phyloP scores from a whole-genome alignment of 2,329 filamentous ascomycete species.

The Emmonsiellopsis sp. region DNA sequence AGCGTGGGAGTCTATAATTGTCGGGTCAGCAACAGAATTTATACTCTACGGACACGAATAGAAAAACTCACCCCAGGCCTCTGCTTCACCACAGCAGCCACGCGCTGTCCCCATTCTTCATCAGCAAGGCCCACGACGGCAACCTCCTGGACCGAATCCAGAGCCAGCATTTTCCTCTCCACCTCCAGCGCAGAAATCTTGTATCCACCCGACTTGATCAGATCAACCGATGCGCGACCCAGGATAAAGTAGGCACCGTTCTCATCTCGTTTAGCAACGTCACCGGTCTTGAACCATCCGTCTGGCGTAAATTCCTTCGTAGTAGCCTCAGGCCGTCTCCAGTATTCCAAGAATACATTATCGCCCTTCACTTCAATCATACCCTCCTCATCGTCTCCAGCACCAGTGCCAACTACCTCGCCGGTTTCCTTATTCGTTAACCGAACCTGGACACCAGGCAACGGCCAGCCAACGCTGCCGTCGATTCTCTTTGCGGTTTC shows the following conservation, averaged over 20 bases:
- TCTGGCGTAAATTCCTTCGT: conserved; percentile 38
- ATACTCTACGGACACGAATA: background rate
- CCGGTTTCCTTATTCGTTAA: conserved; percentile 35
- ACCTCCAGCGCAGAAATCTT: conserved; percentile 49
- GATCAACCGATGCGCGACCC: conserved; percentile 43
- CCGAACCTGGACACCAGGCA: conserved; percentile 40
- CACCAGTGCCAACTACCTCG: conserved; percentile 13
- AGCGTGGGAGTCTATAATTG: conserved; percentile 12
- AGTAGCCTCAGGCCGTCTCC: conserved; percentile 37
- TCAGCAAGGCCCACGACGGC: conserved; percentile 47
- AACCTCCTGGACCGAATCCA: conserved; percentile 43
- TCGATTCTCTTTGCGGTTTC: conserved; percentile 33
- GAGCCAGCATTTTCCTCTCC: conserved; percentile 43
- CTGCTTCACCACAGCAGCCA: conserved; percentile 44
- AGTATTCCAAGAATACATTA: conserved; percentile 36
- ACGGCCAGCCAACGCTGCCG: conserved; percentile 41
- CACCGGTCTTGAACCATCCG: conserved; percentile 43
- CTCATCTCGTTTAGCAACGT: conserved; percentile 30
- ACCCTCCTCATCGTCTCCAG: conserved; percentile 27
- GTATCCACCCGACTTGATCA: conserved; percentile 49
- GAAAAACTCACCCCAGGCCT: conserved; percentile 23
- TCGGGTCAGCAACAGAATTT: background rate
- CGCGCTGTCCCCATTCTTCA: conserved; percentile 47
- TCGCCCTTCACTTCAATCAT: conserved; percentile 36
- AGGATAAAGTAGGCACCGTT: conserved; percentile 43